A percentile compares a stretch with the other conserved stretches of the same genome.
phyloP scores from a whole-genome alignment of 2,329 filamentous ascomycete genomes.

The Colletotrichum sp. region DNA sequence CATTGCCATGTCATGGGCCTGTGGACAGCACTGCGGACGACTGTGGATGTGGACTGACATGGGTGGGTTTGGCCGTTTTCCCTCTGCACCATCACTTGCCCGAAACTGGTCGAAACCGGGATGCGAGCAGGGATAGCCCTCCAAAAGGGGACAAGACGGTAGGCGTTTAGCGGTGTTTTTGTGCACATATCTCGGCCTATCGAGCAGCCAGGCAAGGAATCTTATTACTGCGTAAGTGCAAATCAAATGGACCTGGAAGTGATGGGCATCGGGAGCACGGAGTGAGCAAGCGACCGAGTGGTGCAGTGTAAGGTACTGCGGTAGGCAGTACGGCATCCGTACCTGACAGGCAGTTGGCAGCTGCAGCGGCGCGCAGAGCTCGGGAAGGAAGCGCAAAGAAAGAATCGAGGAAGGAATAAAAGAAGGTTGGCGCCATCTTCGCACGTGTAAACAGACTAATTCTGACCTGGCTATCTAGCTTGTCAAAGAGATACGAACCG shows the following conservation, averaged over 20 bases:
- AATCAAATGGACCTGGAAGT: neutral
- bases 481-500: neutral
- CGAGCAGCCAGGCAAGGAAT: neutral
- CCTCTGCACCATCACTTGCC: slow-evolving; percentile 6
- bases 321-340: neutral
- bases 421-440: neutral
- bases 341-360: neutral
- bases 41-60: slow-evolving; percentile 5
- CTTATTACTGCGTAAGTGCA: neutral
- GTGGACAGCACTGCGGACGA: neutral
- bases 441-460: neutral
- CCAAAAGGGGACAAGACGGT: slow-evolving; percentile 2
- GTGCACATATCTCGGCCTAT: neutral
- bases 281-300: neutral
- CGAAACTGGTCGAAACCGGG: slow-evolving; percentile 17
- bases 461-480: neutral
- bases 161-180: neutral
- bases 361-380: neutral
- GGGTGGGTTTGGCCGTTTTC: neutral
- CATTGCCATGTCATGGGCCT: slow-evolving; percentile 15
- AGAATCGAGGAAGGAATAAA: neutral
- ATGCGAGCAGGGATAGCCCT: neutral
- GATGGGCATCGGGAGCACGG: neutral
- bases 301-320: neutral
- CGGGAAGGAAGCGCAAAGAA: neutral